Evolutionary conservation across 2,329 filamentous ascomycete genomes (phyloP).

Genomic region (Rosellinia necatrix): DNA sequence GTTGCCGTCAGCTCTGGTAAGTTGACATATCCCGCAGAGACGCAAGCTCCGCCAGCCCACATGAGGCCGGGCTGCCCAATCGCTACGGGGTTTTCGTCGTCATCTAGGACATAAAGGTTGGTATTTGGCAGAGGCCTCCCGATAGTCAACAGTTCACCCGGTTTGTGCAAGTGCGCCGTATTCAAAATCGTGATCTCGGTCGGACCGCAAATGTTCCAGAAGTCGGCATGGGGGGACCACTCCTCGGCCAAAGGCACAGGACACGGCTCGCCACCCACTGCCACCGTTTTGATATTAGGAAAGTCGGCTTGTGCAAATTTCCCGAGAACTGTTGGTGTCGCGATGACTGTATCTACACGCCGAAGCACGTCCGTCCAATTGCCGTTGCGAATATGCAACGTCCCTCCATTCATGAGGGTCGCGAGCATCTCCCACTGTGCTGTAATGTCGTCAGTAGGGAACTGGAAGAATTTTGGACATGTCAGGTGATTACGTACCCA

Average conservation of each 20-base stretch:
- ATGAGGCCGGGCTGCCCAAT: constrained; percentile 56
- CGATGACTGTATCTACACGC: constrained; percentile 58
- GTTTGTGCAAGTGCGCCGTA: constrained; percentile 56
- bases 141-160: constrained; percentile 55
- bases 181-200: constrained; percentile 66
- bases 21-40: constrained; percentile 61
- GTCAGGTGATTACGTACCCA: constrained; percentile 52
- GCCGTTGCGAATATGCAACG: constrained; percentile 56
- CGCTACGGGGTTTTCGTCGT: constrained; percentile 48
- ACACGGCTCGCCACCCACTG: constrained; percentile 58
- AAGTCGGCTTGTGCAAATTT: constrained; percentile 53
- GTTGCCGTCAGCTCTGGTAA: constrained; percentile 55
- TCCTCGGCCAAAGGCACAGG: constrained; percentile 54
- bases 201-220: constrained; percentile 63
- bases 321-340: constrained; percentile 59
- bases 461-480: constrained; percentile 9
- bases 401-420: constrained; percentile 62
- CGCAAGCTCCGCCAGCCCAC: constrained; percentile 61
- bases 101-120: constrained; percentile 58
- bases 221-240: constrained; percentile 55
- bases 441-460: constrained; percentile 33
- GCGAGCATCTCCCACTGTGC: constrained; percentile 66
- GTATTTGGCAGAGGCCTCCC: constrained; percentile 62
- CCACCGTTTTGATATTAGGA: constrained; percentile 57
- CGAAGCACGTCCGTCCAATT: constrained; percentile 53